phyloP scores from a whole-genome alignment of 2,329 filamentous ascomycete species.

The Sclerotinia spermophila region DNA sequence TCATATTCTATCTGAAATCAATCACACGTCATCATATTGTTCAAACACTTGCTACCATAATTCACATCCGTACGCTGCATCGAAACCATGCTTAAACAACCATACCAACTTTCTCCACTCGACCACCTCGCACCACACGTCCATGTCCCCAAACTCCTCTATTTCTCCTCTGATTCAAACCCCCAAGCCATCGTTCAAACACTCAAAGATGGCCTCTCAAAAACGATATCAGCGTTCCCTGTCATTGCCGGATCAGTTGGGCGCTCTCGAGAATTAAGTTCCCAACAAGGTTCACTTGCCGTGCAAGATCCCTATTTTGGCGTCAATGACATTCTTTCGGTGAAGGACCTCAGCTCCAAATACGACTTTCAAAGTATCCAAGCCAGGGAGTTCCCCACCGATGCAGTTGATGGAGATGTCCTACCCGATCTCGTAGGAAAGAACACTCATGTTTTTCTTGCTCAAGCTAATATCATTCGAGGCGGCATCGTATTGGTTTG shows the following conservation, averaged over 20 bases:
- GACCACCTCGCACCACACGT: slow-evolving; percentile 5
- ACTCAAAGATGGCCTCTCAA: not conserved
- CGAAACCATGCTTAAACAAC: not conserved
- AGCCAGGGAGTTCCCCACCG: not conserved
- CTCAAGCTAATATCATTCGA: not conserved
- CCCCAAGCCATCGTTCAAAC: not conserved
- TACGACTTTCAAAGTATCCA: slow-evolving; percentile 4
- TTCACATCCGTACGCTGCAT: not conserved
- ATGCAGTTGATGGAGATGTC: not conserved
- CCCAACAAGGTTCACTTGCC: not conserved
- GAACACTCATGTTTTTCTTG: not conserved
- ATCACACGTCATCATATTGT: not conserved
- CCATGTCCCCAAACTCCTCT: not conserved
- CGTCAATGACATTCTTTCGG: not conserved
- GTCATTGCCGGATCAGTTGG: not conserved
- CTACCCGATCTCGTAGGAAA: not conserved
- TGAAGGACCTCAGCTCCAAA: slow-evolving; percentile 2
- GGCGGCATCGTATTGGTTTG: not conserved
- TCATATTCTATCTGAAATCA: not conserved
- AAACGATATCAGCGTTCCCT: slow-evolving; percentile 6
- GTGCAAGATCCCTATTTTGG: slow-evolving; percentile 1
- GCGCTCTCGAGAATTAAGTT: not conserved
- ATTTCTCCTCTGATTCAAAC: not conserved
- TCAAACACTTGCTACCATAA: not conserved
- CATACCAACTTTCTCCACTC: not conserved